Evolutionary conservation across 164 flowering plant genomes (phyloP), one percentile per base, ranked within the genome.

Genomic region (Magnolia changhungtana): DNA sequence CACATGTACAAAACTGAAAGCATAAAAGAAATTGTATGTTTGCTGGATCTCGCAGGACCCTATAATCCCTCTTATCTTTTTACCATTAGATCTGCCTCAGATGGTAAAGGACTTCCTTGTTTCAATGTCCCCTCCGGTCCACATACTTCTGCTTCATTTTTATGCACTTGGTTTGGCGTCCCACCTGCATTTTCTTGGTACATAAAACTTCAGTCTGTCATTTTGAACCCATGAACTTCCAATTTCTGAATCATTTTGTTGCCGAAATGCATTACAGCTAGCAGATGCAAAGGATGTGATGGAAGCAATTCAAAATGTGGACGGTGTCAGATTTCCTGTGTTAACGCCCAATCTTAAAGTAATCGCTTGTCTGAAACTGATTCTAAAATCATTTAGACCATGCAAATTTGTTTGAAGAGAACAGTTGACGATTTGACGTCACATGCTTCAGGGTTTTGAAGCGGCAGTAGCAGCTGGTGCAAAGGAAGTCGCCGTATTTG

Each of bases 381-480:
- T 13, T 69, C 23, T 31, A 24, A 61, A 5, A 7, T 19, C 55
- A 31, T 55, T 11, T 59, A 49, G 18, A 37, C n/a, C 27, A 24
- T 63, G 66, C 1, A 13, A 72, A 27, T 24, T 24, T 21, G 29
- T 79, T 27, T 73, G 67, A 72, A 20, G 37, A 69, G 37, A 16
- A 21, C 29, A 50, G 37, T 66, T 77, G 58, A 67, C 45, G 50
- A 51, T 76, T 24, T 37, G 69, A 2, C 68, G 18, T 71, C 27
- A 21, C 55, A 63, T 78, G 21, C 63, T 77, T 65, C 75, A 96
- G 98, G 98, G 99, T 37, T 94, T 94, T 83, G 90, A 87, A 84
- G 94, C 99, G 20, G 98, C 99, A 77, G 74, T 94, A 78, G 95
- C 93, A 74, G 95, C 98, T 74, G 99, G 99, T 78, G 98, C 94